phyloP scores from a whole-genome alignment of 2,329 filamentous ascomycete species.

The Onygenales sp. region DNA sequence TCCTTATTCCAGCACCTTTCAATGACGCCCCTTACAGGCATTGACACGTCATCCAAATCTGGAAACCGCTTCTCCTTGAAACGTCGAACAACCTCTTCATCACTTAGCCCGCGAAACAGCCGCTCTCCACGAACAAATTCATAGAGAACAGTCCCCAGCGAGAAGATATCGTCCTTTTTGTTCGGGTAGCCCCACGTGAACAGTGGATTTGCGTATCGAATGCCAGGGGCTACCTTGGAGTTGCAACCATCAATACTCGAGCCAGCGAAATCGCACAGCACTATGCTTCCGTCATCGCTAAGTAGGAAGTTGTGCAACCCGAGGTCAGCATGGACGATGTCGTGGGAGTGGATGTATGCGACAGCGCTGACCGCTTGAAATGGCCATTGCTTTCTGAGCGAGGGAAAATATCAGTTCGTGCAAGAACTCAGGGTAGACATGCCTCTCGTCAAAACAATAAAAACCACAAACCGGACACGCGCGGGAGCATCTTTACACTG shows the following conservation, averaged over 20 bases:
- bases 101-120: neutral
- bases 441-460: neutral
- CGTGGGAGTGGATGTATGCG: constrained; percentile 6
- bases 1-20: neutral
- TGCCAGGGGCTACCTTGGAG: neutral
- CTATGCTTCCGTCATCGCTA: constrained; percentile 13
- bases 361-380: constrained; percentile 10
- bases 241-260: constrained; percentile 7
- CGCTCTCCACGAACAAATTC: neutral
- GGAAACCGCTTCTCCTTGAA: neutral
- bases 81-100: neutral
- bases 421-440: neutral
- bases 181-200: neutral
- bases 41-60: neutral
- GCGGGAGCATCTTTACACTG: neutral
- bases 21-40: neutral
- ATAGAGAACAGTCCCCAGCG: neutral
- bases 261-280: constrained; percentile 15
- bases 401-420: neutral
- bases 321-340: constrained; percentile 13
- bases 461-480: constrained; percentile 3
- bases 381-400: constrained; percentile 6
- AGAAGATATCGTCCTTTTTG: neutral
- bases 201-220: neutral
- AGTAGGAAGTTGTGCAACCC: constrained; percentile 14